Conservation (phyloP, 768 basidiomycete species). For the Agrocybe praecox region DNA sequence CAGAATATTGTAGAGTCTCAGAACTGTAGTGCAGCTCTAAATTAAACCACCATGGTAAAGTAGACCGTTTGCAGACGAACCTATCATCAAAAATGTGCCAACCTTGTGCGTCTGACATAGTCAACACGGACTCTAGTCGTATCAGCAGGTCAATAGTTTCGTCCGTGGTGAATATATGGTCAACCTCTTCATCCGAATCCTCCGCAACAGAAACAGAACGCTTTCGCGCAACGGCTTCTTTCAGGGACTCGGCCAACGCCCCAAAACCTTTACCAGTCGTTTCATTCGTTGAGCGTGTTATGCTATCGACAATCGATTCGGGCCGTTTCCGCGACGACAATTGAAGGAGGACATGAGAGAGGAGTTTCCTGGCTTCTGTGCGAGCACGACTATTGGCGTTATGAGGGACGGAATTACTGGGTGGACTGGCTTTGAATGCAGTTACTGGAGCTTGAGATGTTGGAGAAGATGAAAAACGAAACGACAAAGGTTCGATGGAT, state of each 20-base stretch:
- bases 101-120: constrained; percentile 54
- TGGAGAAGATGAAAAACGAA: neutral
- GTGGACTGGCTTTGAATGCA: neutral
- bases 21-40: constrained; percentile 12
- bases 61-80: constrained; percentile 7
- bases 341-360: constrained; percentile 64
- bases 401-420: constrained; percentile 5
- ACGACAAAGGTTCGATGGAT: neutral
- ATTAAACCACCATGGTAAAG: neutral
- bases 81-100: constrained; percentile 66
- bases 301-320: constrained; percentile 49
- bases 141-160: constrained; percentile 63
- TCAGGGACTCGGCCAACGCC: constrained; percentile 45
- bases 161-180: constrained; percentile 60
- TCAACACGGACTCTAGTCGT: constrained; percentile 61
- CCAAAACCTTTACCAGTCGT: constrained; percentile 36
- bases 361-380: constrained; percentile 69
- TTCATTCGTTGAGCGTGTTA: constrained; percentile 28
- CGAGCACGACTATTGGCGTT: constrained; percentile 41
- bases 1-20: constrained; percentile 9
- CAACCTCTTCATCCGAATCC: constrained; percentile 51
- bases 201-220: constrained; percentile 30
- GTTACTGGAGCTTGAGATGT: neutral
- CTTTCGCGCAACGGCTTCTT: constrained; percentile 39
- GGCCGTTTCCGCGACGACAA: constrained; percentile 60